Evolutionary conservation across 805 yeast species (phyloP), one percentile per base, ranked within the genome.

Genomic region (Cyberlindnera americana): DNA sequence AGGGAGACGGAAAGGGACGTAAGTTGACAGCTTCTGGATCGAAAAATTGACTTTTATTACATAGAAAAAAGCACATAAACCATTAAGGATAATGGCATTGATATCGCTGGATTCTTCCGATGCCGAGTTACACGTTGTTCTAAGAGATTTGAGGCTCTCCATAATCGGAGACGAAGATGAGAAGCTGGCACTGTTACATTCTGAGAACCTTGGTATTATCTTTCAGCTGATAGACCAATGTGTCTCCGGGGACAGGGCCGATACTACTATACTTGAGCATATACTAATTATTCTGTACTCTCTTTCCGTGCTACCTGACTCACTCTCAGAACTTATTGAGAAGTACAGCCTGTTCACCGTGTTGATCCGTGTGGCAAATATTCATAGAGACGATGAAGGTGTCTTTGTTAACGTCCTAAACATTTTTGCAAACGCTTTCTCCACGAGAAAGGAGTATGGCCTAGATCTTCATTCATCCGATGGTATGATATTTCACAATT

Each of bases 121-220:
- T 2, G 17, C 21, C 17, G 38, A 41, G 29, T 35, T 43, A 3
- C 40, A 26, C 16, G 19, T 14, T n/a, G 29, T 48, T 9, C 33
- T 51, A 8, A 23, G 37, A 27, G 49, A 45, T 14, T 30, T 46
- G 0, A 38, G 56, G 13, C 44, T 52, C 16, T 42, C 50, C 10
- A 43, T 52, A 23, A 48, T 52, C 22, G 56, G 56, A 10, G 56
- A 52, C 33, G 53, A 48, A 11, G 56, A 50, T 22, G 50, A 43
- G 43, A 52, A 52, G 35, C 19, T 18, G 15, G 35, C 35, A 8
- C 15, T 47, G 23, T 38, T 47, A 14, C 17, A 37, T 15, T 43
- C 46, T 14, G 28, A 31, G 3, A 38, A 38, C 15, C 38, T 47
- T 14, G 40, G 29, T 9, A 29, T 11, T 24, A 16, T 47, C 17